Base-by-base conservation (phyloP, 73 alveolate genomes). In the Paramecium octaurelia region DNA sequence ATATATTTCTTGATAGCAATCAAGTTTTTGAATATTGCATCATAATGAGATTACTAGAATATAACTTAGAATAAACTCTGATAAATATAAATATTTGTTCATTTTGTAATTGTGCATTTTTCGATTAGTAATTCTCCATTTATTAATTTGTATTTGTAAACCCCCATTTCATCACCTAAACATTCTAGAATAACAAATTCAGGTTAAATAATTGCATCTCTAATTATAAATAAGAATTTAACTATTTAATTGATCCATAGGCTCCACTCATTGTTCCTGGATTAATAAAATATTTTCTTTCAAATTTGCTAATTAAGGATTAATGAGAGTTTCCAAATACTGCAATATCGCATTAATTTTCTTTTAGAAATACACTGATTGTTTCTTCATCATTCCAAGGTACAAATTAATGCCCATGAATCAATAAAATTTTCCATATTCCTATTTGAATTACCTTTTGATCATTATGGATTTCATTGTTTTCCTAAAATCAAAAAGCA, bases 341-440 rank as follows among this genome's bases (percentile, higher is more conserved):
- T 40, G 97, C 86, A 71, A 98, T 94, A 95, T 98, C 99, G 59
- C 97, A 95, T 83, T 95, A 99, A 90, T 96, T 87, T 93, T 98
- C 95, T 86, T 97, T 97, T 85, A 95, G 77, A 48, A 93, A 94
- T 14, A 97, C 96, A 83, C 96, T 95, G 59, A 97, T 85, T 24
- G 99, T 97, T 86, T 97, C 98, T 60, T 96, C 93, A 93, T 98
- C 99, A 4, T 98, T 99, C 99, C 99, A 98, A 16, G 99, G 99
- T 0, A 97, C 99, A 9, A 97, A 94, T 92, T 97, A 54, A 86
- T 97, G 99, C 4, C 99, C 99, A 80, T 97, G 99, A 48, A 97
- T 95, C 92, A 97, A 44, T 23, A 98, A 98, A 27, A 97, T 95
- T 93, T 95, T 97, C 86, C 96, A 96, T 90, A 95, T 96, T 11